phyloP scores from a whole-genome alignment of 495 filamentous ascomycete genomes.

The Neurospora sp. region DNA sequence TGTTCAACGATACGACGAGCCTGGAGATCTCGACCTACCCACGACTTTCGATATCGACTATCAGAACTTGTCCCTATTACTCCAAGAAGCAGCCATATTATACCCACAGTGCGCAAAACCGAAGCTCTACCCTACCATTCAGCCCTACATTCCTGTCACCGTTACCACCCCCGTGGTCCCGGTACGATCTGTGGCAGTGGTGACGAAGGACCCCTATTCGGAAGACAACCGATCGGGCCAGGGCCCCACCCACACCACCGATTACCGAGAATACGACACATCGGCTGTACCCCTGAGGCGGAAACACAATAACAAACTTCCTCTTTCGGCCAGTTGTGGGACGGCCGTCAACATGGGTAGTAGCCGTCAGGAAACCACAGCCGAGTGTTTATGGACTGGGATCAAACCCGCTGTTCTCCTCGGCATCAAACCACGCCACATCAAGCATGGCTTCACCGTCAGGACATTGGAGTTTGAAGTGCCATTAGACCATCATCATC shows the following conservation, averaged over 20 bases:
- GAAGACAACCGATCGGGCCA: neutral
- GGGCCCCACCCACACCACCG: neutral
- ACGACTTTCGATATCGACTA: neutral
- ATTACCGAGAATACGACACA: neutral
- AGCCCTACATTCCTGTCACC: neutral
- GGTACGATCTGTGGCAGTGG: neutral
- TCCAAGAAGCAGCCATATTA: neutral
- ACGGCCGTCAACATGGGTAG: neutral
- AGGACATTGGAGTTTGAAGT: conserved; percentile 8
- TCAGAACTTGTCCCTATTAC: neutral
- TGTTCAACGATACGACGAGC: neutral
- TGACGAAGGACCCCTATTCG: neutral
- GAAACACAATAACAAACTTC: neutral
- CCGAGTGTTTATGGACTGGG: neutral
- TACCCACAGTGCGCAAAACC: neutral
- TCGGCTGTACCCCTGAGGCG: neutral
- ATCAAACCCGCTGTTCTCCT: neutral
- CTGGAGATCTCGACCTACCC: neutral
- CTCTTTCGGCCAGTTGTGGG: neutral
- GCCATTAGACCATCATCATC: conserved; percentile 9
- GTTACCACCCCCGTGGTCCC: neutral
- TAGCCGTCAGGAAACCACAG: neutral
- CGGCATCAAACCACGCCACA: neutral
- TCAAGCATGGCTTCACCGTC: neutral
- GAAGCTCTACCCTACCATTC: neutral